Percentiles rank a stretch among this genome's conserved stretches.
phyloP scores from a whole-genome alignment of 2,329 filamentous ascomycete species.

The Talaromyces verruculosus region DNA sequence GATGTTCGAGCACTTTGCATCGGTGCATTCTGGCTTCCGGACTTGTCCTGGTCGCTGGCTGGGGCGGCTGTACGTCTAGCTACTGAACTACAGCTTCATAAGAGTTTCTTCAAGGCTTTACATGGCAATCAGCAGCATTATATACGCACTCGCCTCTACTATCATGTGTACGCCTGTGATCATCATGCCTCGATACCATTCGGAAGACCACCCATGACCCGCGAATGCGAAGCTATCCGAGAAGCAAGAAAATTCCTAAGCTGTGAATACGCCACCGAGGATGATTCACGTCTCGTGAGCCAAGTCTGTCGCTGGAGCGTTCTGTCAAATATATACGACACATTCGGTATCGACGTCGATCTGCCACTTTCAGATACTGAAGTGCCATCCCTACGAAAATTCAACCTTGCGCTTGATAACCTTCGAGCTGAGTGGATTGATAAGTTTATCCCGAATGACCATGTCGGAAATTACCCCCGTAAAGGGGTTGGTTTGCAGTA shows the following conservation, averaged over 20 bases:
- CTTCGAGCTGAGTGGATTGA: constrained; percentile 13
- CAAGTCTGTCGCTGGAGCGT: constrained; percentile 38
- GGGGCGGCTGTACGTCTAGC: constrained; percentile 27
- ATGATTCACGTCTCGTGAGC: constrained; percentile 35
- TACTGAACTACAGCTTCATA: constrained; percentile 29
- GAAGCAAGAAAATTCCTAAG: constrained; percentile 31
- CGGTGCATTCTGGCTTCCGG: constrained; percentile 41
- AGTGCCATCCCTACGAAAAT: constrained; percentile 25
- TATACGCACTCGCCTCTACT: constrained; percentile 32
- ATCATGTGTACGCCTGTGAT: constrained; percentile 40
- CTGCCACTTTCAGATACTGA: constrained; percentile 24
- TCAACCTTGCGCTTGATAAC: constrained; percentile 25
- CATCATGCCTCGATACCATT: constrained; percentile 40
- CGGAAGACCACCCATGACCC: constrained; percentile 37
- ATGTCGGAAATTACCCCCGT: constrained; percentile 46
- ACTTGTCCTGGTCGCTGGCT: constrained; percentile 26
- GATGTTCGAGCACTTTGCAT: constrained; percentile 37
- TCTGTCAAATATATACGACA: constrained; percentile 35
- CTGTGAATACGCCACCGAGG: constrained; percentile 33
- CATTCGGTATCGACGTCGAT: constrained; percentile 35
- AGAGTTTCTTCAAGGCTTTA: constrained; percentile 28
- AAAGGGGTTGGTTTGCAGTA: constrained; percentile 49
- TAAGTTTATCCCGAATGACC: constrained; percentile 32
- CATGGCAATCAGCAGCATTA: constrained; percentile 27
- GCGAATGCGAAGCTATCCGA: constrained; percentile 36